Conservation (phyloP, 805 yeast species). For the Zygotorulaspora chibaensis region DNA sequence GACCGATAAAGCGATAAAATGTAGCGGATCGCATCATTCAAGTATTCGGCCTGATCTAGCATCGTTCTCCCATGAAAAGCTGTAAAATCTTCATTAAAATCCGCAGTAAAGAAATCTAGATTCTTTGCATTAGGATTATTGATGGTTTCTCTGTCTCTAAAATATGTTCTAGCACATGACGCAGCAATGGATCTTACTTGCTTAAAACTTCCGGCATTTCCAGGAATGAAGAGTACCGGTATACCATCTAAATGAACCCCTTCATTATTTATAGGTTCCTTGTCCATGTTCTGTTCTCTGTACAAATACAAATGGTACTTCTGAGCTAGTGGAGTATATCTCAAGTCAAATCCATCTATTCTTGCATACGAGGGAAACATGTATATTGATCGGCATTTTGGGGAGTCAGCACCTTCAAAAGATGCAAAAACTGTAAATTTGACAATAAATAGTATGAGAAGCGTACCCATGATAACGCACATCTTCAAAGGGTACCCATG, state of each 20-base stretch:
- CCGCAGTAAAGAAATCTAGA: slow-evolving; percentile 85
- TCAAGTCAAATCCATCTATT: slow-evolving; percentile 68
- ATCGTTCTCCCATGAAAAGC: slow-evolving; percentile 94
- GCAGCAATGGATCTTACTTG: slow-evolving; percentile 94
- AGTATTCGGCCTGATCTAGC: slow-evolving; percentile 87
- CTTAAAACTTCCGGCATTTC: slow-evolving; percentile 91
- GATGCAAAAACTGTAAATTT: slow-evolving; percentile 11
- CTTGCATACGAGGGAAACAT: slow-evolving; percentile 85
- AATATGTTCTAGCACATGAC: slow-evolving; percentile 56
- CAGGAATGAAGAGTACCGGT: slow-evolving; percentile 92
- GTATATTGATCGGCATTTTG: slow-evolving; percentile 60
- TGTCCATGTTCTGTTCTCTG: slow-evolving; percentile 73
- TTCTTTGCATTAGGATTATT: slow-evolving; percentile 37
- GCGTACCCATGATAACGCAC: background rate
- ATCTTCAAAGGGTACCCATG: background rate
- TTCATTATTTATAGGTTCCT: slow-evolving; percentile 43
- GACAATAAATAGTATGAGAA: slow-evolving; percentile 13
- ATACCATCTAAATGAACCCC: slow-evolving; percentile 54
- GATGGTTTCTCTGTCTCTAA: slow-evolving; percentile 29
- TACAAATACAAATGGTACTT: slow-evolving; percentile 84
- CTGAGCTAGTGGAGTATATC: slow-evolving; percentile 50
- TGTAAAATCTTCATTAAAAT: slow-evolving; percentile 92
- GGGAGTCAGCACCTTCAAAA: slow-evolving; percentile 44
- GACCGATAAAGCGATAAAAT: slow-evolving; percentile 62
- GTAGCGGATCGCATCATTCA: slow-evolving; percentile 80